Conservation (phyloP, 1,284 basidiomycete species). For the Cystodermella granulosa region DNA sequence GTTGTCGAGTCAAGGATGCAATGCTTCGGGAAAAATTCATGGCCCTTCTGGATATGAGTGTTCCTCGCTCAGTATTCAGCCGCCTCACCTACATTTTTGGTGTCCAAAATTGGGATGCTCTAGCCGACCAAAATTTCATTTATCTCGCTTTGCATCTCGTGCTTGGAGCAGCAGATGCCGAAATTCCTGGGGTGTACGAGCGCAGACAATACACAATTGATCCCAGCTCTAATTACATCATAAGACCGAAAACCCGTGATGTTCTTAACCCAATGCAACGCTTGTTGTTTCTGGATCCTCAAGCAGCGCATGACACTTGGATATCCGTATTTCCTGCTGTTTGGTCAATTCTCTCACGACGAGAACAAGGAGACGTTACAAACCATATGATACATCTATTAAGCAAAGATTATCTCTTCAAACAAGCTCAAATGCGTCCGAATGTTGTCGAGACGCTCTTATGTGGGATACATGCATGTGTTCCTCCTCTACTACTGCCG, state of each 20-base stretch:
- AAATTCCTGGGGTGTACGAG: conserved; percentile 45
- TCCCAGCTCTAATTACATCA: conserved; percentile 32
- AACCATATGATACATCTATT: conserved; percentile 87
- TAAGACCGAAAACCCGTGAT: conserved; percentile 52
- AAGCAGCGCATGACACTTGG: conserved; percentile 82
- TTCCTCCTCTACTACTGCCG: conserved; percentile 82
- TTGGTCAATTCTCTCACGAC: conserved; percentile 81
- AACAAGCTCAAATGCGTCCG: conserved; percentile 86
- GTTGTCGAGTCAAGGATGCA: conserved; percentile 82
- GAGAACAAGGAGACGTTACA: conserved; percentile 86
- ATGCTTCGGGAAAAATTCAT: conserved; percentile 82
- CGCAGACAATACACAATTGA: conserved; percentile 31
- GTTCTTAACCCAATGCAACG: conserved; percentile 77
- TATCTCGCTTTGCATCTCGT: conserved; percentile 87
- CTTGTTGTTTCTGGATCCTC: conserved; percentile 76
- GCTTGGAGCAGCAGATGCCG: conserved; percentile 75
- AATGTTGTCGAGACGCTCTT: conserved; percentile 94
- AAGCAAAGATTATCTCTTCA: conserved; percentile 89
- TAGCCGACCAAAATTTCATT: conserved; percentile 94
- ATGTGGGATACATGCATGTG: conserved; percentile 78
- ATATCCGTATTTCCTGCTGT: conserved; percentile 84
- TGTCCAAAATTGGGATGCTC: conserved; percentile 92
- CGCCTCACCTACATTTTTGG: conserved; percentile 90
- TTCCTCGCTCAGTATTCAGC: conserved; percentile 77
- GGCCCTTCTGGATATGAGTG: conserved; percentile 84